A percentile compares a stretch with the other conserved stretches of the same genome.
These are phyloP conservation scores for Mycena vitilis DNA, from an alignment of 768 basidiomycete genomes.

Conservation along the genomic window DNA sequence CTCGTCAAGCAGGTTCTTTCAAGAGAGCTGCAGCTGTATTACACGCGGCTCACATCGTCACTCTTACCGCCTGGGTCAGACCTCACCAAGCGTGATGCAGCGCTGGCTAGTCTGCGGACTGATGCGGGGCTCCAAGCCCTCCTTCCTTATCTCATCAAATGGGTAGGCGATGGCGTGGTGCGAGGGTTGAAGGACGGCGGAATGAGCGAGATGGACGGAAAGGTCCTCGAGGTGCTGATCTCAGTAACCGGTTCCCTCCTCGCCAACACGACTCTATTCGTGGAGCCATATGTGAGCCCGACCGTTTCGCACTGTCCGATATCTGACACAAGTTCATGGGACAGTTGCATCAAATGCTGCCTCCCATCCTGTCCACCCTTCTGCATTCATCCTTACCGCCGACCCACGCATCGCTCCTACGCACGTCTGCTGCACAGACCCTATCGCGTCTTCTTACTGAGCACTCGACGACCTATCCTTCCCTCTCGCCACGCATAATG, in stretches of 20 bases:
- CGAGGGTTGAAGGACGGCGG: slow-evolving; percentile 66
- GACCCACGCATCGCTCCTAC: slow-evolving; percentile 75
- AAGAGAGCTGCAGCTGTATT: slow-evolving; percentile 94
- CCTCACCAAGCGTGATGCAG: slow-evolving; percentile 82
- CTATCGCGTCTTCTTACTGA: slow-evolving; percentile 84
- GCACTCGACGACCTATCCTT: slow-evolving; percentile 90
- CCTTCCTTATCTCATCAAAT: slow-evolving; percentile 92
- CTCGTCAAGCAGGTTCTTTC: slow-evolving; percentile 94
- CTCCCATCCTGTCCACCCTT: slow-evolving; percentile 90
- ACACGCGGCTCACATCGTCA: slow-evolving; percentile 88
- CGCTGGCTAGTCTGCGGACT: slow-evolving; percentile 86
- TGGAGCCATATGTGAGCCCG: slow-evolving; percentile 93
- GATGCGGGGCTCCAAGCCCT: slow-evolving; percentile 94
- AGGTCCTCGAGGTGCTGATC: slow-evolving; percentile 81
- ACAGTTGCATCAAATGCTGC: slow-evolving; percentile 95
- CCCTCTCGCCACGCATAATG: slow-evolving; percentile 88
- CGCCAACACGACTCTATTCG: slow-evolving; percentile 88
- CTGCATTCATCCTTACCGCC: slow-evolving; percentile 88
- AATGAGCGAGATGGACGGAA: slow-evolving; percentile 74
- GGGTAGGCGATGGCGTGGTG: slow-evolving; percentile 92
- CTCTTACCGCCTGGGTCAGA: slow-evolving; percentile 80
- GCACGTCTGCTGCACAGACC: slow-evolving; percentile 85
- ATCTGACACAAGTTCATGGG: not conserved
- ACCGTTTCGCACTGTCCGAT: slow-evolving; percentile 8
- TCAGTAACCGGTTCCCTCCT: slow-evolving; percentile 88